A percentile compares a stretch with the other conserved stretches of the same genome.
These are phyloP conservation scores for Sugiyamaella boreocaroliniensis DNA, from an alignment of 805 yeast genomes.

Conservation along the genomic window DNA sequence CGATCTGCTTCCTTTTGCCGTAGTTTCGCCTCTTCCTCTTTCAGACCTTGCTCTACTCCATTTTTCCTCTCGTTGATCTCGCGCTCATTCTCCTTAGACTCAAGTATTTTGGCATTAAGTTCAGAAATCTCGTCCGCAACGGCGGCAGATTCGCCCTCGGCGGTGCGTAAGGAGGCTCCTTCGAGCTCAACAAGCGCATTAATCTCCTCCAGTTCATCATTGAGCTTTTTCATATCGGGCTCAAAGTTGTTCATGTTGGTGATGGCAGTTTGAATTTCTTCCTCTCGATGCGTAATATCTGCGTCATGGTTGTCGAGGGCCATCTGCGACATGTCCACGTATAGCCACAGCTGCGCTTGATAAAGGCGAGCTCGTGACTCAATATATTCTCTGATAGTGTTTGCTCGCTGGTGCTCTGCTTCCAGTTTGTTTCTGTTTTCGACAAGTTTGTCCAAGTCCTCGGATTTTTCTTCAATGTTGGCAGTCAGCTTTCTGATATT, in stretches of 20 bases:
- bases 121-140: neutral
- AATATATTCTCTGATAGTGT: neutral
- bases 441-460: slow-evolving; percentile 33
- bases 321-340: neutral
- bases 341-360: slow-evolving; percentile 1
- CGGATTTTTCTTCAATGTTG: slow-evolving; percentile 36
- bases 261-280: neutral
- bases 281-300: neutral
- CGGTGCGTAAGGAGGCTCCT: neutral
- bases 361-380: neutral
- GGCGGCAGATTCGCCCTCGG: neutral
- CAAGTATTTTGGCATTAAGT: neutral
- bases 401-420: neutral
- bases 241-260: neutral
- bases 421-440: slow-evolving; percentile 6
- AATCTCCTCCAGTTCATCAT: neutral
- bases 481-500: slow-evolving; percentile 37
- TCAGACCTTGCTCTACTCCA: neutral
- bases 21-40: neutral
- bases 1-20: neutral
- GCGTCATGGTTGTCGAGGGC: neutral
- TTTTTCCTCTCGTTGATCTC: neutral
- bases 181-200: neutral
- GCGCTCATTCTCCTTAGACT: neutral
- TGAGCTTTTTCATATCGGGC: slow-evolving; percentile 1